Evolutionary conservation across 495 filamentous ascomycete species (phyloP).

Genomic region (Hypomontagnella submonticulosa): DNA sequence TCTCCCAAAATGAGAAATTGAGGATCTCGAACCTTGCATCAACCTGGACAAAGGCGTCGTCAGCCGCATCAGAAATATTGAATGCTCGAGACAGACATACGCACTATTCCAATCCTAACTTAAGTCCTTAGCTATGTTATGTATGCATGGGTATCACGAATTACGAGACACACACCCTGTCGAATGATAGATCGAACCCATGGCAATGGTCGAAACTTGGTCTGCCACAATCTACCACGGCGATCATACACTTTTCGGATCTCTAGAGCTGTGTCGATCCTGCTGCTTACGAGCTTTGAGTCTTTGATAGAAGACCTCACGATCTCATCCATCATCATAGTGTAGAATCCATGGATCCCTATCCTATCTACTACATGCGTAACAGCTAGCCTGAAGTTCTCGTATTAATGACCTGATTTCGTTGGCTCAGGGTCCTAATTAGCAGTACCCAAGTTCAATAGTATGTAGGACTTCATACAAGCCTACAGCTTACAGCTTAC

Average conservation of each 20-base stretch:
- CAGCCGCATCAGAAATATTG: constrained; percentile 36
- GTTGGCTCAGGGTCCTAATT: constrained; percentile 5
- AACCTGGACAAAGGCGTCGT: constrained; percentile 29
- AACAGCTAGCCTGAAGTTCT: constrained; percentile 14
- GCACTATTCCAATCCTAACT: constrained; percentile 24
- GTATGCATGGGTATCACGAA: constrained; percentile 6
- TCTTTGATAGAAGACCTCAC: not conserved
- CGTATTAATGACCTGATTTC: constrained; percentile 16
- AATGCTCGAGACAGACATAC: constrained; percentile 1
- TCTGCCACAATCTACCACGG: constrained; percentile 26
- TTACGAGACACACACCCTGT: constrained; percentile 24
- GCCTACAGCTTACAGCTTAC: too few relatives aligned
- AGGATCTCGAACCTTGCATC: constrained; percentile 33
- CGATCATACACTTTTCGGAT: constrained; percentile 34
- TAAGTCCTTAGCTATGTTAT: not conserved
- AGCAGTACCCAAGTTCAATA: constrained; percentile 16
- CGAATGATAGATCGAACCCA: constrained; percentile 25
- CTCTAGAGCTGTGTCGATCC: constrained; percentile 22
- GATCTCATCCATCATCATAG: constrained; percentile 8
- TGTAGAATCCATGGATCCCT: not conserved
- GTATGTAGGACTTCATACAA: constrained; percentile 4
- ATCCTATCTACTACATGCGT: constrained; percentile 6
- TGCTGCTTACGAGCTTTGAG: constrained; percentile 7
- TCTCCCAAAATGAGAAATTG: constrained; percentile 20
- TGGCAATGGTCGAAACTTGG: constrained; percentile 33